Evolutionary conservation across 208 protist species (phyloP).

Genomic region (Leishmania amazonensis): DNA sequence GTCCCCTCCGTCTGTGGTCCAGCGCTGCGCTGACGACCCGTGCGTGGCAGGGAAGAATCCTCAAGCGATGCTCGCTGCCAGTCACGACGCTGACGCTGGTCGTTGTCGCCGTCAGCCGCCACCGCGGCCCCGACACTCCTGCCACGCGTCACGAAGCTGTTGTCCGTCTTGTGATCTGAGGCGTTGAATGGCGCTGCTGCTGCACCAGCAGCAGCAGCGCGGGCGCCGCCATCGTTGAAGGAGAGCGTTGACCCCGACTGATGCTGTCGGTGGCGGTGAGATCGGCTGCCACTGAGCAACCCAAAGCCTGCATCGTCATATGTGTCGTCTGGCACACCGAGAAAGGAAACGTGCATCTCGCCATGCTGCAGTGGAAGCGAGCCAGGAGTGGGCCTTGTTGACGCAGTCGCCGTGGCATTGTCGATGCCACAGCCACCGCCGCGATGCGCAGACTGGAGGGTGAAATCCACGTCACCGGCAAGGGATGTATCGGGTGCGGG

Average conservation of each 20-base stretch:
- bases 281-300: not conserved
- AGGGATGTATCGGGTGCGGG: too few species aligned
- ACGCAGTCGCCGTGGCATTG: not conserved
- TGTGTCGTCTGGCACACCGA: not conserved
- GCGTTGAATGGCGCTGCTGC: not conserved
- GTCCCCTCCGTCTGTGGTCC: not conserved
- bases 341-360: slow-evolving; percentile 21
- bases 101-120: not conserved
- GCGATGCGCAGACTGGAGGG: not conserved
- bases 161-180: not conserved
- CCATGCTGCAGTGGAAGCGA: not conserved
- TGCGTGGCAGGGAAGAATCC: not conserved
- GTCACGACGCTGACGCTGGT: not conserved
- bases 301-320: not conserved
- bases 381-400: not conserved
- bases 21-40: not conserved
- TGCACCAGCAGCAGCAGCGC: not conserved
- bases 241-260: too few species aligned
- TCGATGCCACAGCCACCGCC: not conserved
- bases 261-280: not conserved
- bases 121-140: not conserved
- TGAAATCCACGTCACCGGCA: not conserved
- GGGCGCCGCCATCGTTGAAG: not conserved
- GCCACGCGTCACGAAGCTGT: not conserved
- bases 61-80: not conserved